phyloP scores from a whole-genome alignment of 805 yeast species.

The Vanderwaltozyma polyspora region DNA sequence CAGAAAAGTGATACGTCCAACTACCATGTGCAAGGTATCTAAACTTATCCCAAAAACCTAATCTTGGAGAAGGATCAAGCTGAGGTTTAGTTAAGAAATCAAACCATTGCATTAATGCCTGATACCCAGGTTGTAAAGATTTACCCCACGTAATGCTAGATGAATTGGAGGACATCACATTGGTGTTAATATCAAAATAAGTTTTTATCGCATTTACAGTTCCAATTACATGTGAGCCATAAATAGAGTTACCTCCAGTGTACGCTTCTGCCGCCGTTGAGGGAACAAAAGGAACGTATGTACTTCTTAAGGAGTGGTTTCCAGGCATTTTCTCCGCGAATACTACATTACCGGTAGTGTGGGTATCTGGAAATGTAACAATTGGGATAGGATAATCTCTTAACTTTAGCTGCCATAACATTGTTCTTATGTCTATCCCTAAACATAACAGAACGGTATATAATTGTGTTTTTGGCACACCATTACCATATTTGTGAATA shows the following conservation, averaged over 20 bases:
- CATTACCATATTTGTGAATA: slow-evolving; percentile 32
- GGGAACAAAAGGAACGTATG: slow-evolving; percentile 50
- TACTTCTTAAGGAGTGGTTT: slow-evolving; percentile 34
- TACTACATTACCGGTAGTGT: slow-evolving; percentile 38
- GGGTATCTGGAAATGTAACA: slow-evolving; percentile 34
- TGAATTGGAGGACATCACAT: slow-evolving; percentile 35
- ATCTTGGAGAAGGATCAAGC: slow-evolving; percentile 47
- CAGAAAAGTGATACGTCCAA: slow-evolving; percentile 35
- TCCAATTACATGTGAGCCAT: slow-evolving; percentile 47
- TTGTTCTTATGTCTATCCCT: slow-evolving; percentile 34
- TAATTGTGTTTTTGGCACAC: slow-evolving; percentile 40
- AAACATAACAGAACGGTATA: slow-evolving; percentile 49
- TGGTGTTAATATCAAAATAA: slow-evolving; percentile 37
- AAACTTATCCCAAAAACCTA: slow-evolving; percentile 67
- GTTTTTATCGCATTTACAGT: slow-evolving; percentile 55
- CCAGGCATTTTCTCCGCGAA: slow-evolving; percentile 45
- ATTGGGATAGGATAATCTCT: slow-evolving; percentile 51
- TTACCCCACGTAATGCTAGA: slow-evolving; percentile 55
- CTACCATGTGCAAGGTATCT: slow-evolving; percentile 45
- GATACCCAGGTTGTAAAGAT: slow-evolving; percentile 48
- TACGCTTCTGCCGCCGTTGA: slow-evolving; percentile 29
- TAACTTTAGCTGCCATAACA: slow-evolving; percentile 33
- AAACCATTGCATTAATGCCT: slow-evolving; percentile 51
- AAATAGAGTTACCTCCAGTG: slow-evolving; percentile 35
- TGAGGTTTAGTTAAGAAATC: slow-evolving; percentile 64